Percentiles rank a stretch among this genome's conserved stretches.
Conservation (phyloP, 306 rosid species). For the Urtica urens region DNA sequence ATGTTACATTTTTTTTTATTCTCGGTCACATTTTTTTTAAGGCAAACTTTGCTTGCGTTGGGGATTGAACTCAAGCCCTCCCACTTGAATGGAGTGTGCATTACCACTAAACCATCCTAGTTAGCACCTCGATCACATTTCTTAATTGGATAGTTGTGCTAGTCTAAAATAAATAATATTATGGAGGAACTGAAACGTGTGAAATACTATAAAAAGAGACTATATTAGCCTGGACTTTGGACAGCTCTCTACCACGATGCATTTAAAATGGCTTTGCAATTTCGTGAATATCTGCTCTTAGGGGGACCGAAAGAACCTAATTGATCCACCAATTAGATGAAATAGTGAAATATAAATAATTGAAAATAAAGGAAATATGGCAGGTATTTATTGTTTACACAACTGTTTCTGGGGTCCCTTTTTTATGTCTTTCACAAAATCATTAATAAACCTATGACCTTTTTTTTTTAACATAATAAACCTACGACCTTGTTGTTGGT, state of each 20-base stretch:
- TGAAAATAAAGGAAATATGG: neutral
- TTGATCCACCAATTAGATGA: neutral
- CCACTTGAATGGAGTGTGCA: no score
- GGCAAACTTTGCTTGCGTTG: no score
- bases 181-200: slow-evolving; percentile 23
- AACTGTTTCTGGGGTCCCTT: slow-evolving; percentile 10
- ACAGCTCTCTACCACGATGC: slow-evolving; percentile 20
- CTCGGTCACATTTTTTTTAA: no score
- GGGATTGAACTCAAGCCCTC: no score
- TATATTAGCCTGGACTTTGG: slow-evolving; percentile 14
- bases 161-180: neutral
- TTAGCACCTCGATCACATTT: no score
- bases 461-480: no score
- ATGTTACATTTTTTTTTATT: neutral
- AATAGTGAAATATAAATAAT: neutral
- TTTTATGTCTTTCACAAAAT: no score
- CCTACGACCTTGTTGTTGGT: neutral
- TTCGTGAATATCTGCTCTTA: neutral
- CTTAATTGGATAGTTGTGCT: slow-evolving; percentile 30
- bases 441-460: neutral
- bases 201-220: slow-evolving; percentile 19
- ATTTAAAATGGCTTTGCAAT: slow-evolving; percentile 7
- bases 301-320: slow-evolving; percentile 8
- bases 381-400: slow-evolving; percentile 6
- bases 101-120: no score